phyloP scores from a whole-genome alignment of 1,139 yeast genomes.

The Scheffersomyces parashehatae region DNA sequence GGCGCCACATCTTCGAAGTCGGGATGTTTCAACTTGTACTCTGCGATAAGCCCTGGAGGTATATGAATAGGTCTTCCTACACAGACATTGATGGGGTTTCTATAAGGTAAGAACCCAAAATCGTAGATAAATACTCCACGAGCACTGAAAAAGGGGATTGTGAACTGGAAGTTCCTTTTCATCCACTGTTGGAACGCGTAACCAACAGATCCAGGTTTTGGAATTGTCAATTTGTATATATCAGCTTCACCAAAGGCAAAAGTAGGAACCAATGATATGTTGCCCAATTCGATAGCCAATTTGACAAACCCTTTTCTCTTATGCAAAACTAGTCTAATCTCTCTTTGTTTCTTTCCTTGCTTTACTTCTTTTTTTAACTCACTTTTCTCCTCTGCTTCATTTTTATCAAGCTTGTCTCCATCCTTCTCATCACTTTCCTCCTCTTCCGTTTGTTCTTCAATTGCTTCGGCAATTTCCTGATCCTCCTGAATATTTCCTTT shows the following conservation, averaged over 20 bases:
- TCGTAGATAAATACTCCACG: slow-evolving; percentile 92
- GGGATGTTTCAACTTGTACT: slow-evolving; percentile 31
- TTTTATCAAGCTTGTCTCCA: neutral
- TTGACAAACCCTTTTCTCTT: slow-evolving; percentile 88
- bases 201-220: slow-evolving; percentile 52
- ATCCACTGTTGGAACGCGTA: slow-evolving; percentile 67
- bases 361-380: neutral
- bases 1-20: slow-evolving; percentile 15
- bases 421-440: slow-evolving; percentile 34
- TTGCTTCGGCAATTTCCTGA: slow-evolving; percentile 5
- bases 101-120: slow-evolving; percentile 84
- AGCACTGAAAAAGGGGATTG: slow-evolving; percentile 89
- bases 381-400: slow-evolving; percentile 1
- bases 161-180: slow-evolving; percentile 73
- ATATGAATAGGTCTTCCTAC: slow-evolving; percentile 81
- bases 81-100: slow-evolving; percentile 77
- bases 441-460: neutral
- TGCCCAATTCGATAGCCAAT: slow-evolving; percentile 78
- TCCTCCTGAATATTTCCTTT: slow-evolving; percentile 42
- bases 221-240: slow-evolving; percentile 63
- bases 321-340: slow-evolving; percentile 58
- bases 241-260: slow-evolving; percentile 94
- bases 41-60: slow-evolving; percentile 44
- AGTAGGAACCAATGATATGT: slow-evolving; percentile 79
- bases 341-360: slow-evolving; percentile 11